Base-by-base conservation (phyloP, 805 yeast species). In the Yamadazyma insecticola region DNA sequence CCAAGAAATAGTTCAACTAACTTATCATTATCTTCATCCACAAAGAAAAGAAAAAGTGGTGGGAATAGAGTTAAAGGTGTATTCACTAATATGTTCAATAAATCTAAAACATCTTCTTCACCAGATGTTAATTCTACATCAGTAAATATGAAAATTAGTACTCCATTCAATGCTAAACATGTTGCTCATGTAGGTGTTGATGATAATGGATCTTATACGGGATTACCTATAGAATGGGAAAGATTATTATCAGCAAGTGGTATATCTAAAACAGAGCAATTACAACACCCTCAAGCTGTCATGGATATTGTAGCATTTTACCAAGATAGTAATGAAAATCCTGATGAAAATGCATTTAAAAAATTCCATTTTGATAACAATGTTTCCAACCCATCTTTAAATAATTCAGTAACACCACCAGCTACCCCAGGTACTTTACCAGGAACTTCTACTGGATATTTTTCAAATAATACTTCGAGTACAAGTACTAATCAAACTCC, bases 141-240 rank as follows among this genome's bases (percentile, higher is more conserved):
- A n/a, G 36, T 58, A 16, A 62, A 57, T 46, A 62, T 63, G 63
- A 77, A 77, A 43, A 92, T 90, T 30, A 84, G 95, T n/a, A 80
- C 87, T 0, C 98, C 98, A 0, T 87, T 81, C 55, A 87, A 86
- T 48, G 82, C 92, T 12, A 80, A 85, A 50, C 96, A 89, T 50
- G 81, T 87, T 21, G 87, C 92, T 12, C 97, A 92, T 50, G 97
- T 92, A 7, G 96, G 95, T 15, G 80, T 85, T 29, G 96, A 90
- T 55, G 75, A 73, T 40, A 74, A 87, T 13, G 96, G 96, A 9
- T 82, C 84, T 26, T 90, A 82, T 53, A 86, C 92, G 1, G 97
- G 97, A 2, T 64, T 92, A 25, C 98, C 98, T 0, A 80, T 76
- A 17, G 95, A 87, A 48, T 92, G 98, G 98, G 87, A 87, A 40